These are phyloP conservation scores for Cladosporium sp. DNA, from an alignment of 2,329 filamentous ascomycete genomes.

Conservation along the genomic window DNA sequence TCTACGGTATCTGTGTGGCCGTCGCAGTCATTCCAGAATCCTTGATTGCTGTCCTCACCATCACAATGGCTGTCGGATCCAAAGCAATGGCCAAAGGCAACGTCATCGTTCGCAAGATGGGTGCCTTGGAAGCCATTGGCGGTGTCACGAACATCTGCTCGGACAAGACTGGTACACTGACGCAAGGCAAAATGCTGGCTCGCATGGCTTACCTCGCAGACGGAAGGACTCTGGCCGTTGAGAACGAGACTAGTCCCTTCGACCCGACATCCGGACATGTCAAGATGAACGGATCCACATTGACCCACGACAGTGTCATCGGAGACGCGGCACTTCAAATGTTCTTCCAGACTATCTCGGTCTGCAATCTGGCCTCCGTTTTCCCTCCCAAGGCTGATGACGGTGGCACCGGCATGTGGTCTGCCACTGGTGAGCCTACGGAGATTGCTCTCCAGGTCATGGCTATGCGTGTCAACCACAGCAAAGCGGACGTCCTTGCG, in stretches of 20 bases:
- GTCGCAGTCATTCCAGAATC: slow-evolving; percentile 48
- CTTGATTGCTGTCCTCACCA: slow-evolving; percentile 63
- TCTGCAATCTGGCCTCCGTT: slow-evolving; percentile 61
- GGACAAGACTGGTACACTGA: slow-evolving; percentile 62
- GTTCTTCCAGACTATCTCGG: slow-evolving; percentile 57
- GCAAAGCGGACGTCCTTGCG: slow-evolving; percentile 21
- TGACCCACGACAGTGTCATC: slow-evolving; percentile 25
- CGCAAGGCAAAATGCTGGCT: slow-evolving; percentile 56
- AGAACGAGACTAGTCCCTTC: slow-evolving; percentile 52
- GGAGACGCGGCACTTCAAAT: slow-evolving; percentile 44
- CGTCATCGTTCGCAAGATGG: slow-evolving; percentile 61
- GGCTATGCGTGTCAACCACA: slow-evolving; percentile 55
- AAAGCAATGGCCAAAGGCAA: slow-evolving; percentile 61
- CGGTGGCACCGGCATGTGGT: slow-evolving; percentile 49
- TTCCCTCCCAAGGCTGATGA: slow-evolving; percentile 44
- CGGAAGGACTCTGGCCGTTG: slow-evolving; percentile 55
- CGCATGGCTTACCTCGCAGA: slow-evolving; percentile 57
- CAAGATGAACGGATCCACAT: slow-evolving; percentile 25
- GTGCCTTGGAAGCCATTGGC: slow-evolving; percentile 60
- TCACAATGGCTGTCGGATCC: slow-evolving; percentile 61
- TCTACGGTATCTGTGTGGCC: slow-evolving; percentile 46
- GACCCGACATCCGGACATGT: slow-evolving; percentile 58
- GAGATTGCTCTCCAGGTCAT: slow-evolving; percentile 73
- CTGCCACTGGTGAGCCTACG: slow-evolving; percentile 61
- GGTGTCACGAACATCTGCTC: slow-evolving; percentile 65